Evolutionary conservation across 2,329 filamentous ascomycete species (phyloP), one percentile per base, ranked within the genome.

Genomic region (Malbranchea cinnamomea): DNA sequence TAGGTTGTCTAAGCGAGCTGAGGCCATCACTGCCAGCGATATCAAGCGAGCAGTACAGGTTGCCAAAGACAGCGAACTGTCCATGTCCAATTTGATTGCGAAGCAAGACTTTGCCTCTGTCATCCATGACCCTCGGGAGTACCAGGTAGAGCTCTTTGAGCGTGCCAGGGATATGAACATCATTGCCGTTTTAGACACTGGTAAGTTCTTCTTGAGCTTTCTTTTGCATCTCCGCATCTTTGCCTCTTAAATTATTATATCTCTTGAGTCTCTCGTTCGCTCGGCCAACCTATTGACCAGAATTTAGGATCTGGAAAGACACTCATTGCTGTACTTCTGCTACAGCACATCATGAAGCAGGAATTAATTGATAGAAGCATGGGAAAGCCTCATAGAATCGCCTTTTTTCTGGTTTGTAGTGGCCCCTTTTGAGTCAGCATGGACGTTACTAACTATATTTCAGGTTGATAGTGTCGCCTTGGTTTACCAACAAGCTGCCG

Each of bases 101-200:
- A 65, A 64, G 34, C 60, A 70, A 38, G 62, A 66, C 26, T 55
- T 57, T 4, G 54, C 54, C 2, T 45, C 54, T 20, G 80, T 83
- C 31, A 84, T 89, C 35, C 68, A 73, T 7, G 78, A 74, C 31
- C 82, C 85, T 1, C 68, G 87, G 28, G 83, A 93, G 45, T 98
- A 95, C 46, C 89, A 98, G 50, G 60, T 81, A 8, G 87, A 95
- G 48, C 66, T 98, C 0, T 95, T 89, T 45, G 82, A 94, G 50
- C 71, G 71, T 39, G 87, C 89, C 3, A 93, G 89, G 47, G 48
- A 68, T 30, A 69, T 76, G 41, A 98, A 98, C 47, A 79, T 77
- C 5, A 92, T 98, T 41, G 85, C 89, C 1, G 89, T 98, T 1
- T 66, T 95, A 1, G 84, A 91, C 46, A 94, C 87, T n/a, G 83